phyloP scores from a whole-genome alignment of 306 rosid genomes.

The Cucurbita ficifolia region DNA sequence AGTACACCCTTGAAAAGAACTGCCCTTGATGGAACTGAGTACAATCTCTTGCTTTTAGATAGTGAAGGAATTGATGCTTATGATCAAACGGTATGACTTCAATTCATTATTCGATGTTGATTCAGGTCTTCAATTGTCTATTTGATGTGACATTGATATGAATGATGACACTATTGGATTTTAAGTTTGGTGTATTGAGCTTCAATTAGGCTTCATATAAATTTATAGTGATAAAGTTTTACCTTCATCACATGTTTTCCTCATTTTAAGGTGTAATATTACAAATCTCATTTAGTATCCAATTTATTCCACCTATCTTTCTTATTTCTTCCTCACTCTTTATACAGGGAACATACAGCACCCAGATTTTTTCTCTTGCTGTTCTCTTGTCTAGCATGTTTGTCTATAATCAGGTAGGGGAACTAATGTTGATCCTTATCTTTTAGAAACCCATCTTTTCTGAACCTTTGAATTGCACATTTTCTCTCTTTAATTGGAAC shows the following conservation, averaged over 20 bases:
- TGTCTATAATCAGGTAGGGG: slow-evolving; percentile 79
- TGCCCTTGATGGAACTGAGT: slow-evolving; percentile 88
- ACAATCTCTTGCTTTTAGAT: slow-evolving; percentile 64
- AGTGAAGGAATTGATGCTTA: slow-evolving; percentile 96
- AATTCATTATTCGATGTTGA: not conserved
- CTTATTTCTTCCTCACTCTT: not conserved
- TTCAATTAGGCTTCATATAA: not conserved
- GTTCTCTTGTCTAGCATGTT: slow-evolving; percentile 94
- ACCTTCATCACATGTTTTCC: not conserved
- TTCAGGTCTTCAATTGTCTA: not conserved
- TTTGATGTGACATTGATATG: not conserved
- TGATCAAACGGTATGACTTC: slow-evolving; percentile 74
- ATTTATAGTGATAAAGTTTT: not conserved
- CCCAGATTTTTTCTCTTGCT: slow-evolving; percentile 86
- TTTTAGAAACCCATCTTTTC: not conserved
- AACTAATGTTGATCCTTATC: slow-evolving; percentile 5
- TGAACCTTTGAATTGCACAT: not conserved
- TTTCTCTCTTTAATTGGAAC: not conserved
- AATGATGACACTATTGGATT: not conserved
- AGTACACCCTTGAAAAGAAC: slow-evolving; percentile 79
- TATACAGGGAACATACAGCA: slow-evolving; percentile 82
- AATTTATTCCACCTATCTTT: not conserved
- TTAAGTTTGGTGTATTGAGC: not conserved
- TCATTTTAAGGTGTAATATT: not conserved
- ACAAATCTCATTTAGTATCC: not conserved